Evolutionary conservation across 106 monocot species (phyloP).

Genomic region (Ottelia alismoides): DNA sequence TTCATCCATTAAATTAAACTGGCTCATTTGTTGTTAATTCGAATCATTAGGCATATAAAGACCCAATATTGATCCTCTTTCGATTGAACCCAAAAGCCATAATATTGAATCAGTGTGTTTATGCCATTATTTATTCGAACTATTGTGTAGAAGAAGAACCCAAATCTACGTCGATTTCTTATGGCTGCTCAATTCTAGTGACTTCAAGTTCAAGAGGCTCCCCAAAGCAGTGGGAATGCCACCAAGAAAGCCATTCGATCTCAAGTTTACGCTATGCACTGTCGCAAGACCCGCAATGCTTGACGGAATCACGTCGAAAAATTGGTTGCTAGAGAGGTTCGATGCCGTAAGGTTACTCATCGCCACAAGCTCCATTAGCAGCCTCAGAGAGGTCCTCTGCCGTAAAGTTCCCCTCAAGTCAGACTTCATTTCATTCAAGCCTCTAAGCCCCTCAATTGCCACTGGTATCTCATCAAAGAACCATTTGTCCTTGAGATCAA

Average conservation of each 20-base stretch:
- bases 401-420: slow-evolving; percentile 54
- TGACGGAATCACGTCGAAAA: slow-evolving; percentile 48
- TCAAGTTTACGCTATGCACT: slow-evolving; percentile 60
- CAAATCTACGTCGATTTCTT: no score
- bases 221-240: slow-evolving; percentile 43
- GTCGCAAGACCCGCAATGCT: slow-evolving; percentile 33
- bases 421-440: slow-evolving; percentile 34
- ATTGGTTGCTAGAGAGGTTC: slow-evolving; percentile 50
- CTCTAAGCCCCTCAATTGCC: slow-evolving; percentile 26
- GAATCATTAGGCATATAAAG: no score
- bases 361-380: slow-evolving; percentile 34
- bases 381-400: slow-evolving; percentile 38
- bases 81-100: no score
- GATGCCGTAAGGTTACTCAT: slow-evolving; percentile 43
- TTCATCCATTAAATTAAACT: no score
- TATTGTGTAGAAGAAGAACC: no score
- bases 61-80: no score
- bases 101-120: no score
- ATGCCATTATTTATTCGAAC: no score
- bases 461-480: slow-evolving; percentile 50
- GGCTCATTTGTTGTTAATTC: no score
- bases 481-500: slow-evolving; percentile 63
- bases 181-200: slow-evolving; percentile 55
- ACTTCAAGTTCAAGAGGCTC: slow-evolving; percentile 38
- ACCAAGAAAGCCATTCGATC: slow-evolving; percentile 56